phyloP scores from a whole-genome alignment of 306 rosid genomes.

The Astragalus glycyphyllos region DNA sequence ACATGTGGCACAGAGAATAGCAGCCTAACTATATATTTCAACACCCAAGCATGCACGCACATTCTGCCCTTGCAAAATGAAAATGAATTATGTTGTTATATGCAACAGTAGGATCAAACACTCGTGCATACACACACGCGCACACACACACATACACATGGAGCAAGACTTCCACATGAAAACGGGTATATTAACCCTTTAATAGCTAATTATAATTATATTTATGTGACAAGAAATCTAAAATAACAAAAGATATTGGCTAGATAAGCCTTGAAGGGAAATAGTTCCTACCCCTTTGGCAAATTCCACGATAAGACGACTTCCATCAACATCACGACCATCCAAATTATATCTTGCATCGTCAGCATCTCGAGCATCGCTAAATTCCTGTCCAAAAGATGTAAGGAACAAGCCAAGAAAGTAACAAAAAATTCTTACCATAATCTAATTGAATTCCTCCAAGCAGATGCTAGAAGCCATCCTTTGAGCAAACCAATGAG shows the following conservation, averaged over 20 bases:
- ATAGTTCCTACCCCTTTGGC: constrained; percentile 68
- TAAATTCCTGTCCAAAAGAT: constrained; percentile 69
- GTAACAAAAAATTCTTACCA: constrained; percentile 39
- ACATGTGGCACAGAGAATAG: not conserved
- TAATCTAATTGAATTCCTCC: constrained; percentile 30
- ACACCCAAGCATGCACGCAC: not conserved
- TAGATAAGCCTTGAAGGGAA: not conserved
- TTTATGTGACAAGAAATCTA: not conserved
- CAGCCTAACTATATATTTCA: not conserved
- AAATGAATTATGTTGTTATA: not conserved
- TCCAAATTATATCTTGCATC: constrained; percentile 81
- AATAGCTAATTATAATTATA: not conserved
- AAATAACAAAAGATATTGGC: not conserved
- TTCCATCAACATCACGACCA: constrained; percentile 82
- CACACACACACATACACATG: not conserved
- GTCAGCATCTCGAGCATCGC: constrained; percentile 88
- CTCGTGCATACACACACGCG: no score
- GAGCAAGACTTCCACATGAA: constrained; percentile 21
- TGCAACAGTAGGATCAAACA: not conserved
- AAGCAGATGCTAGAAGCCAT: constrained; percentile 22
- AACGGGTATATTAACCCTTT: not conserved
- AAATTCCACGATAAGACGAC: constrained; percentile 76
- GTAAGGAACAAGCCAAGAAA: constrained; percentile 44
- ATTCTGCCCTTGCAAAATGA: not conserved
- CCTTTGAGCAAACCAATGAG: constrained; percentile 31